Evolutionary conservation across 257 asterid species (phyloP).

Genomic region (Ocimum tenuiflorum): DNA sequence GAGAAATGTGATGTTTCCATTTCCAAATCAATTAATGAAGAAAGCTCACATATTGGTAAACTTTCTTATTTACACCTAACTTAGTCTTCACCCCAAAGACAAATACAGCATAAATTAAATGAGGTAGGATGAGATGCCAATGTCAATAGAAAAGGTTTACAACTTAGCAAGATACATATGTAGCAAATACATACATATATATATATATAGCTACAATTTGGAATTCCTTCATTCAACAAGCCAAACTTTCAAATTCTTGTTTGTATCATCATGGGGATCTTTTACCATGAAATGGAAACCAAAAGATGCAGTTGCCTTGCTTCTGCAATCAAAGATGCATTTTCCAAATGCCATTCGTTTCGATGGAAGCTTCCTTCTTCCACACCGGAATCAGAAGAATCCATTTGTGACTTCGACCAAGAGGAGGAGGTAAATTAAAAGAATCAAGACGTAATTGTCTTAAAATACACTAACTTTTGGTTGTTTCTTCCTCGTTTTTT

Average conservation of each 20-base stretch:
- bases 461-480: too few relatives aligned
- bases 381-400: slow-evolving; percentile 26
- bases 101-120: not conserved
- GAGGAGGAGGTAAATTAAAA: slow-evolving; percentile 57
- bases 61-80: slow-evolving; percentile 28
- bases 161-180: not conserved
- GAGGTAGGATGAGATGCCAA: slow-evolving; percentile 38
- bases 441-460: too few relatives aligned
- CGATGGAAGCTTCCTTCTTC: slow-evolving; percentile 28
- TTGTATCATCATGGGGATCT: slow-evolving; percentile 34
- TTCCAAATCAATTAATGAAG: not conserved
- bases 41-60: slow-evolving; percentile 13
- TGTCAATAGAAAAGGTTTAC: slow-evolving; percentile 20
- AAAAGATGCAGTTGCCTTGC: slow-evolving; percentile 51
- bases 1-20: not conserved
- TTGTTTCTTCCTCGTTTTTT: too few relatives aligned
- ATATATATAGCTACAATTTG: not conserved
- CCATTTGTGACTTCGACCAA: slow-evolving; percentile 30
- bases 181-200: too few relatives aligned
- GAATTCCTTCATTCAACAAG: not conserved
- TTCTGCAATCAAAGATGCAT: slow-evolving; percentile 41
- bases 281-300: slow-evolving; percentile 41
- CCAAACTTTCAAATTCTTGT: not conserved
- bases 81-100: slow-evolving; percentile 50
- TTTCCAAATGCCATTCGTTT: slow-evolving; percentile 42